Evolutionary conservation across 2,329 filamentous ascomycete species (phyloP), one percentile per base, ranked within the genome.

Genomic region (Leptographium wingfieldii): DNA sequence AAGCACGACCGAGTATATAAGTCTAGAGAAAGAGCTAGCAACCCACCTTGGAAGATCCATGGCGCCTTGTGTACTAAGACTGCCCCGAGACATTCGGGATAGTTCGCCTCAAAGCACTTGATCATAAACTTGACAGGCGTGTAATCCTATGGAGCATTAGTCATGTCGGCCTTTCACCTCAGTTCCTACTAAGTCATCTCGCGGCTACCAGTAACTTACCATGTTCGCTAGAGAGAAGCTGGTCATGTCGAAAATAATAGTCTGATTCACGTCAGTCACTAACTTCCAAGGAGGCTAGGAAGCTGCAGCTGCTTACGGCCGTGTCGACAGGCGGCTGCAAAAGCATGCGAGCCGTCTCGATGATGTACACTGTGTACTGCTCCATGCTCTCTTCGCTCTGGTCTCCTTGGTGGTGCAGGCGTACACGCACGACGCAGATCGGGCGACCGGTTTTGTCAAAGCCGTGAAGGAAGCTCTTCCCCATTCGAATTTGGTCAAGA

Each of bases 51-150:
- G 76, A 99, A 99, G 54, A 99, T 77, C 94, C 94, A 99, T 3
- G 94, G 94, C 0, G 94, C 86, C 72, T 96, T 96, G 77, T 99
- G 94, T 46, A 99, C 90, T 54, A 97, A 81, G 3, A 97, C 90
- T 2, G 87, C 81, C 33, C 92, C 94, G 1, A 99, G 80, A 55
- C 85, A 92, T 72, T 99, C 94, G 0, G 94, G 94, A 67, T 97
- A 99, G 71, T 99, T 97, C 62, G 94, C 94, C 75, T 99, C 94
- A 69, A 99, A 99, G 72, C 92, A 96, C 73, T 96, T 95, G 73
- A 99, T 96, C 87, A 99, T 96, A 75, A 97, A 99, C 69, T 96
- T 99, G 60, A 99, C 90, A 1, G 94, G 92, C 0, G 88, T 83
- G 71, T 97, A 97, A 72, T 99, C 94, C 84, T 87, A 60, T 14